phyloP scores from a whole-genome alignment of 2,329 filamentous ascomycete species.

The Fusarium sterilihyphosum region DNA sequence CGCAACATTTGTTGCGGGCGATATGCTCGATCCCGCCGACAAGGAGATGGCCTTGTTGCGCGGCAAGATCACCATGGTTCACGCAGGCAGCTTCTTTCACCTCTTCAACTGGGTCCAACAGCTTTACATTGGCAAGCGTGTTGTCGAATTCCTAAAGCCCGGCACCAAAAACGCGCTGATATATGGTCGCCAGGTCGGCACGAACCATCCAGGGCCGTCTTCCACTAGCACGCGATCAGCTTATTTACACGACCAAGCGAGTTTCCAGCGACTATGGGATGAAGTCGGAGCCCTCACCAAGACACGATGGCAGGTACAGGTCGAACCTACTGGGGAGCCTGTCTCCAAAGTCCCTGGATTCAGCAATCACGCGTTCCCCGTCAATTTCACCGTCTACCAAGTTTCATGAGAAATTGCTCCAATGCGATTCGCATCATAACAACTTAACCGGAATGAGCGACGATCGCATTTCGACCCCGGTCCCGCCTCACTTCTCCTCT shows the following conservation, averaged over 20 bases:
- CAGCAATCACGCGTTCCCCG: slow-evolving; percentile 41
- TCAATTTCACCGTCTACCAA: slow-evolving; percentile 51
- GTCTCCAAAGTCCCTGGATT: slow-evolving; percentile 40
- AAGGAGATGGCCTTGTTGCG: slow-evolving; percentile 47
- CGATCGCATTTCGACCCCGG: slow-evolving; percentile 11
- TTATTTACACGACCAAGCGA: slow-evolving; percentile 60
- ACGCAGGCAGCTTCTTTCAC: slow-evolving; percentile 61
- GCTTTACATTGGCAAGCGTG: slow-evolving; percentile 54
- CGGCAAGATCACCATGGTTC: slow-evolving; percentile 58
- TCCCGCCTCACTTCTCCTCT: slow-evolving; percentile 26
- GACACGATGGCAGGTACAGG: slow-evolving; percentile 60
- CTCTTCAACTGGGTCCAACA: slow-evolving; percentile 60
- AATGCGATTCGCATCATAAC: not conserved
- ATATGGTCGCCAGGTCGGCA: slow-evolving; percentile 62
- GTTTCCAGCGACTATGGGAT: slow-evolving; percentile 64
- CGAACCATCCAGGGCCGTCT: slow-evolving; percentile 39
- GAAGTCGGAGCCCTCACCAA: slow-evolving; percentile 60
- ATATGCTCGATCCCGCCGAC: slow-evolving; percentile 58
- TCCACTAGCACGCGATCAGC: slow-evolving; percentile 41
- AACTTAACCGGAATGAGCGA: slow-evolving; percentile 9
- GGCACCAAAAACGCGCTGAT: slow-evolving; percentile 58
- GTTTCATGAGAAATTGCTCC: slow-evolving; percentile 39
- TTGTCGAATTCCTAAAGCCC: slow-evolving; percentile 57
- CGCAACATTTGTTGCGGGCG: slow-evolving; percentile 60
- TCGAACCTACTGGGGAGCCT: slow-evolving; percentile 47